A percentile compares a stretch with the other conserved stretches of the same genome.
Evolutionary conservation across 2,329 filamentous ascomycete species (phyloP).

Genomic region (Metarhizium robertsii): DNA sequence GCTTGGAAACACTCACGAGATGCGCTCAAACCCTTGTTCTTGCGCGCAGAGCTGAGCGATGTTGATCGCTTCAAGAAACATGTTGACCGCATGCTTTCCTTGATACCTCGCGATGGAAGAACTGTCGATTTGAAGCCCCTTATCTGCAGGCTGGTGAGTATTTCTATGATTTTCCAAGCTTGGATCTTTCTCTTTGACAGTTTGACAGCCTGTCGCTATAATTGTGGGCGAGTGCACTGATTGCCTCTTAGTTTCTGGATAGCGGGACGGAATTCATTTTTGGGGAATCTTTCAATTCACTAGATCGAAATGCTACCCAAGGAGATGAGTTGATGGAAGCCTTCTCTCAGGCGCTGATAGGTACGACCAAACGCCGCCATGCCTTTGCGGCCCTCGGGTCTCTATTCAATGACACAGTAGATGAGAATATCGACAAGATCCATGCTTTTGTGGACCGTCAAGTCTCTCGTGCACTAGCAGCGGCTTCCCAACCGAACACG

Average conservation of each 20-base stretch:
- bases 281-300: slow-evolving; percentile 2
- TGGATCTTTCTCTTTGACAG: neutral
- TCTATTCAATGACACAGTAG: neutral
- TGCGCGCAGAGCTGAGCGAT: slow-evolving; percentile 5
- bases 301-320: neutral
- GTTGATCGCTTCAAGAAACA: slow-evolving; percentile 6
- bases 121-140: slow-evolving; percentile 4
- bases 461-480: slow-evolving; percentile 2
- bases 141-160: slow-evolving; percentile 4
- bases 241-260: slow-evolving; percentile 2
- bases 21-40: slow-evolving; percentile 2
- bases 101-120: slow-evolving; percentile 2
- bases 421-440: slow-evolving; percentile 2
- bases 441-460: slow-evolving; percentile 6
- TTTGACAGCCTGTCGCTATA: neutral
- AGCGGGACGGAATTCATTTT: slow-evolving; percentile 6
- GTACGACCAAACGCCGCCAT: slow-evolving; percentile 2
- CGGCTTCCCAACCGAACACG: neutral
- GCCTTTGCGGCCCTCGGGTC: neutral
- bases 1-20: slow-evolving; percentile 5
- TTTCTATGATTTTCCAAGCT: neutral
- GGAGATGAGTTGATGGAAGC: slow-evolving; percentile 3
- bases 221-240: neutral
- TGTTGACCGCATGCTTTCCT: slow-evolving; percentile 4
- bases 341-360: slow-evolving; percentile 1